Evolutionary conservation across 106 monocot species (phyloP), one percentile per base, ranked within the genome.

Genomic region (Platanthera guangdongensis): DNA sequence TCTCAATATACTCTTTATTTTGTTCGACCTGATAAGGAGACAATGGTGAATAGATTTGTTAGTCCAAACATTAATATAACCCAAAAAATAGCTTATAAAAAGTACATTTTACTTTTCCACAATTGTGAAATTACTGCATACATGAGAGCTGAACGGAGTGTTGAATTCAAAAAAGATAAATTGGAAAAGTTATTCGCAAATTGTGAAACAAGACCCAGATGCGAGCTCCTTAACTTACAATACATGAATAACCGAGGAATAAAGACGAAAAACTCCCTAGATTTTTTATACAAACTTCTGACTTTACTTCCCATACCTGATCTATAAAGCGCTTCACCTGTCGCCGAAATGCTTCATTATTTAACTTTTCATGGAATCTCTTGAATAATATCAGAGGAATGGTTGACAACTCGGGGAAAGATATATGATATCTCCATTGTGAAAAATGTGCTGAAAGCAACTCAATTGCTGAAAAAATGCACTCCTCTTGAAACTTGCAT

Each of bases 351-450:
- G 81, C 85, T 64, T 97, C 93, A 52, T 77, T 18, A 4, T 81
- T 77, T 46, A 80, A 59, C 16, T 84, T 86, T 51, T 89, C 85
- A 81, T 83, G 79, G 75, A 87, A 87, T 65, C 73, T 97, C 73
- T 89, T 97, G 46, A 97, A 52, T 63, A 97, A 62, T 68, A 91
- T 89, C 15, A 94, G 79, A 32, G 97, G 93, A 78, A 91, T 88
- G 19, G 89, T 85, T 79, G 84, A 83, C 22, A 97, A 82, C 78
- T 97, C 97, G 19, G 97, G 93, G 63, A 97, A 91, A 73, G 93
- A 91, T 78, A 97, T 80, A 71, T 91, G 91, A 78, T 90, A 85
- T 71, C 91, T 89, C 97, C 97, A 97, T 71, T 93, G 93, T 47
- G 76, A 49, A 75, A 97, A 88, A 80, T 97, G 97, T 39, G 79